Conservation (phyloP, 257 asterid genomes). For the Perilla frutescens region DNA sequence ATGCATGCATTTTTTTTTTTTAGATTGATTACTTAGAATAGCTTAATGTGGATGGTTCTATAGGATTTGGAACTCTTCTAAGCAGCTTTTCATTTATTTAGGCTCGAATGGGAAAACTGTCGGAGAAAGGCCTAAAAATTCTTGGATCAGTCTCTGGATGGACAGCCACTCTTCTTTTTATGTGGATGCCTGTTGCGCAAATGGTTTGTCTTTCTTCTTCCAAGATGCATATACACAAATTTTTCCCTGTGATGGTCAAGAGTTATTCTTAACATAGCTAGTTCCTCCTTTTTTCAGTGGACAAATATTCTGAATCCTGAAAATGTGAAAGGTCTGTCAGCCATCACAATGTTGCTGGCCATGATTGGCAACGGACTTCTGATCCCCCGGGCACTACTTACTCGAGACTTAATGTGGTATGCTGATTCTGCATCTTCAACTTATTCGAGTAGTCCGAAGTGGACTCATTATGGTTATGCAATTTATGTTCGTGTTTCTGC, state of each 20-base stretch:
- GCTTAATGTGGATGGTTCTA: not conserved
- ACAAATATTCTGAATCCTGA: conserved; percentile 84
- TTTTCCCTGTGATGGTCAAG: conserved; percentile 12
- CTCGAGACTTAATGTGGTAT: conserved; percentile 96
- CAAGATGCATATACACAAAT: not conserved
- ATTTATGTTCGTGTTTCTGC: not conserved
- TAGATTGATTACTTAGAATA: not conserved
- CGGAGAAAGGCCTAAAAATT: conserved; percentile 68
- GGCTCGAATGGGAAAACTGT: conserved; percentile 84
- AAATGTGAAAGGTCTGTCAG: conserved; percentile 86
- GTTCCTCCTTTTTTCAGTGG: conserved; percentile 58
- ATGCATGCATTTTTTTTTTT: no score
- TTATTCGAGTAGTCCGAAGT: not conserved
- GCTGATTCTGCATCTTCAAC: conserved; percentile 4
- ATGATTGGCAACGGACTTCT: conserved; percentile 94
- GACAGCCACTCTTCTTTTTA: conserved; percentile 98
- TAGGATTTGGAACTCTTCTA: conserved; percentile 11
- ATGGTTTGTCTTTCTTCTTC: conserved; percentile 52
- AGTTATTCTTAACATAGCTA: conserved; percentile 27
- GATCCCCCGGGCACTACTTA: conserved; percentile 93
- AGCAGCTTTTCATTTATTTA: conserved; percentile 34
- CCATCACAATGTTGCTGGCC: conserved; percentile 89
- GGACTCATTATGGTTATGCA: not conserved
- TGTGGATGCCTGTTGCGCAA: conserved; percentile 99
- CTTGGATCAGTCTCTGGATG: conserved; percentile 81